phyloP scores from a whole-genome alignment of 2,329 filamentous ascomycete genomes.

The Ceratocystis albifundus region DNA sequence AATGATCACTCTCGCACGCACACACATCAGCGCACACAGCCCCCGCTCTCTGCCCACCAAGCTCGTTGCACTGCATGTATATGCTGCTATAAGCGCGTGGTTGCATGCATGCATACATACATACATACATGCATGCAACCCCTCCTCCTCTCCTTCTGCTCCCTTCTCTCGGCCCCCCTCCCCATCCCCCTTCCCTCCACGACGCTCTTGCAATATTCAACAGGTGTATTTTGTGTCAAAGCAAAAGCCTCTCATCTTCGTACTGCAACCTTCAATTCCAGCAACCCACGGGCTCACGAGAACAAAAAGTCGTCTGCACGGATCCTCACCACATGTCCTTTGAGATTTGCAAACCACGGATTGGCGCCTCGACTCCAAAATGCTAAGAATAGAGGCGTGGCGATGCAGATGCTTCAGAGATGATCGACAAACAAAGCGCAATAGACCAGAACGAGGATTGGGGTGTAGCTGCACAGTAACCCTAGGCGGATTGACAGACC shows the following conservation, averaged over 20 bases:
- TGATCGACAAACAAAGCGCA: neutral
- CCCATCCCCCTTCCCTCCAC: neutral
- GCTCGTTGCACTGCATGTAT: neutral
- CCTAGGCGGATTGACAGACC: no score
- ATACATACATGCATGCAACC: slow-evolving; percentile 1
- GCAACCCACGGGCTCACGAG: neutral
- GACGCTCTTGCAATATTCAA: neutral
- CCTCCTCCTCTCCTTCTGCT: neutral
- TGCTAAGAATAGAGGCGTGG: neutral
- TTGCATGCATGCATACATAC: slow-evolving; percentile 3
- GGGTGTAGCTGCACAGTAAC: no score
- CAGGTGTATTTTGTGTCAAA: neutral
- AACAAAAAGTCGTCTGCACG: slow-evolving; percentile 1
- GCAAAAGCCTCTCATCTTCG: neutral
- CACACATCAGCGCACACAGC: no score
- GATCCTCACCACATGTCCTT: neutral
- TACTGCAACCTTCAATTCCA: no score
- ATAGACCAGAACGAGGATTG: no score
- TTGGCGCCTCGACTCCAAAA: no score
- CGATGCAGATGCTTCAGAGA: neutral
- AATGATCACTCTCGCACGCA: neutral
- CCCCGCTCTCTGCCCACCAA: neutral
- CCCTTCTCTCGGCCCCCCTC: neutral
- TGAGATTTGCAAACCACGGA: neutral
- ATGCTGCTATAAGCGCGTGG: neutral